Conservation (phyloP, 768 basidiomycete species). For the Trametes sanguinea region DNA sequence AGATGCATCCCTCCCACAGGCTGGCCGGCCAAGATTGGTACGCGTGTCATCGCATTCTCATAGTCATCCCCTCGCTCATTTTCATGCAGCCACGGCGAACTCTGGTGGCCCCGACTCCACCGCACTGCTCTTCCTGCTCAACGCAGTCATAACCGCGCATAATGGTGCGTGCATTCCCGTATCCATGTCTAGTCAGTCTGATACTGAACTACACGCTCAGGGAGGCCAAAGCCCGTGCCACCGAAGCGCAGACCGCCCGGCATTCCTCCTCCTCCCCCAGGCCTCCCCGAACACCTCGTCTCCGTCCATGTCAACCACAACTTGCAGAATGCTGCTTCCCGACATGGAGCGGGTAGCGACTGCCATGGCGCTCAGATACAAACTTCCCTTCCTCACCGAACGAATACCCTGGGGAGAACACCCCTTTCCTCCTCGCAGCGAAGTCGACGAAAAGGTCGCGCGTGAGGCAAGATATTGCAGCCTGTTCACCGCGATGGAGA, state of each 20-base stretch:
- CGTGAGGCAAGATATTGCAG: conserved; percentile 51
- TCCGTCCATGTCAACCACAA: conserved; percentile 72
- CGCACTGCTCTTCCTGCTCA: conserved; percentile 70
- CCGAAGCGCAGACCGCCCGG: background rate
- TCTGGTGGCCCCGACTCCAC: conserved; percentile 86
- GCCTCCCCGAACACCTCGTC: conserved; percentile 37
- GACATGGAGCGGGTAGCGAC: conserved; percentile 56
- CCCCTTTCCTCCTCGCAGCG: conserved; percentile 54
- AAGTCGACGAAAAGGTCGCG: conserved; percentile 54
- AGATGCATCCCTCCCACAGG: conserved; percentile 50
- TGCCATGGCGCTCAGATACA: conserved; percentile 48
- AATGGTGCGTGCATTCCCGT: conserved; percentile 11
- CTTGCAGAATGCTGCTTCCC: conserved; percentile 58
- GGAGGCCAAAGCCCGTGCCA: background rate
- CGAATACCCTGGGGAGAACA: conserved; percentile 59
- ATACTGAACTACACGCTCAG: background rate
- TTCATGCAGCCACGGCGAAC: conserved; percentile 62
- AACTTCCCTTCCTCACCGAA: conserved; percentile 27
- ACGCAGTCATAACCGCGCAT: conserved; percentile 14
- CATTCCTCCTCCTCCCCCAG: background rate
- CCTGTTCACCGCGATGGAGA: conserved; percentile 50
- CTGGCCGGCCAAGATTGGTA: conserved; percentile 53
- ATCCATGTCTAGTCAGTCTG: background rate
- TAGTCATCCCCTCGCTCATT: background rate
- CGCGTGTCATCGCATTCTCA: conserved; percentile 7